phyloP scores from a whole-genome alignment of 2,329 filamentous ascomycete genomes.

The Colletotrichum incanum region DNA sequence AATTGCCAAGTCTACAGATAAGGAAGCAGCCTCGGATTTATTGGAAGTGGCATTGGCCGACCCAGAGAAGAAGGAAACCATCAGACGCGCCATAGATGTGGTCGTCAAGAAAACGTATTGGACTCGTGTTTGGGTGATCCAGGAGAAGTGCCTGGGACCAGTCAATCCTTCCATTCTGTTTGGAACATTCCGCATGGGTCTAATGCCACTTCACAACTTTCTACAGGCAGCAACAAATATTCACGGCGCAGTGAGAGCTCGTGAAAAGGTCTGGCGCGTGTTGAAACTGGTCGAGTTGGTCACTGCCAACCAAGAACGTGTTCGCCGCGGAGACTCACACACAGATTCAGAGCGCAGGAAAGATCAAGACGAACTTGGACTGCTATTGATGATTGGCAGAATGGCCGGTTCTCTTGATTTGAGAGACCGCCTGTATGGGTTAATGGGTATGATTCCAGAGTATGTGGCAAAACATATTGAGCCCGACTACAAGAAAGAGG shows the following conservation, averaged over 20 bases:
- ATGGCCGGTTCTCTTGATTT: constrained; percentile 30
- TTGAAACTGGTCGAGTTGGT: constrained; percentile 32
- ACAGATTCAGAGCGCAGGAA: constrained; percentile 15
- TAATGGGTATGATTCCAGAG: constrained; percentile 33
- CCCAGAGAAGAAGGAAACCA: constrained; percentile 7
- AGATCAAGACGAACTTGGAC: constrained; percentile 30
- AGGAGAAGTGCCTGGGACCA: constrained; percentile 32
- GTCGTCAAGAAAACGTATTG: constrained; percentile 27
- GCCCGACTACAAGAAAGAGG: constrained; percentile 27
- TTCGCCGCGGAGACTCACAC: constrained; percentile 12
- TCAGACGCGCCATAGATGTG: constrained; percentile 14
- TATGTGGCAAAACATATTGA: constrained; percentile 27
- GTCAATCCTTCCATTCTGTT: constrained; percentile 37
- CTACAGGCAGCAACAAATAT: constrained; percentile 25
- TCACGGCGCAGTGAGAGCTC: constrained; percentile 17
- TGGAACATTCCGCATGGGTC: constrained; percentile 31
- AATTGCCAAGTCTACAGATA: constrained; percentile 16
- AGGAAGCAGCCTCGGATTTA: constrained; percentile 3
- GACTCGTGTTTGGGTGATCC: constrained; percentile 33
- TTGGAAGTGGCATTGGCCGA: constrained; percentile 8
- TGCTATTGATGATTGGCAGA: constrained; percentile 27
- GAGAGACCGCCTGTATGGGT: constrained; percentile 28
- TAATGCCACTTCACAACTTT: constrained; percentile 27
- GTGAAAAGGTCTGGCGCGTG: constrained; percentile 32
- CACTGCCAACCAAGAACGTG: constrained; percentile 18